These are phyloP conservation scores for Trichoderma oligosporum DNA, from an alignment of 2,329 filamentous ascomycete species.

Conservation along the genomic window DNA sequence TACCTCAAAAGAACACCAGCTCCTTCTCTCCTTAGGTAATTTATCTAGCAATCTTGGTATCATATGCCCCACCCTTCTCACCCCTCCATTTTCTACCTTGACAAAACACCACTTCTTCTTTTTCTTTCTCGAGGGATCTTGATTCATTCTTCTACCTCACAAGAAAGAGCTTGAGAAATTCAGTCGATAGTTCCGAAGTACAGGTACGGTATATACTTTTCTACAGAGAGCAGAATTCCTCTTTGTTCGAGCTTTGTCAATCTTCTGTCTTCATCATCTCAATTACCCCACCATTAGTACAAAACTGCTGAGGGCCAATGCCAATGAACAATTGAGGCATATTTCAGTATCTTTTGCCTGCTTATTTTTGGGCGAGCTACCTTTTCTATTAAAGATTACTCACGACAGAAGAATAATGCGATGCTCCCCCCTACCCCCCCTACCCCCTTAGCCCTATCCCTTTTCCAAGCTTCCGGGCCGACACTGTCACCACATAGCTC, in stretches of 20 bases:
- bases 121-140: conserved; percentile 1
- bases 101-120: conserved; percentile 16
- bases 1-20: conserved; percentile 15
- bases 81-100: conserved; percentile 17
- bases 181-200: conserved; percentile 13
- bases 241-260: neutral
- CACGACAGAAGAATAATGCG: neutral
- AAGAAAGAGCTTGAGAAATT: conserved; percentile 14
- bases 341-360: conserved; percentile 16
- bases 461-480: neutral
- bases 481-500: neutral
- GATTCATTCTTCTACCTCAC: conserved; percentile 1
- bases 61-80: conserved; percentile 15
- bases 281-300: conserved; percentile 21
- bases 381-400: neutral
- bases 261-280: conserved; percentile 20
- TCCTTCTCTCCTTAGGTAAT: conserved; percentile 8
- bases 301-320: conserved; percentile 6
- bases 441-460: neutral
- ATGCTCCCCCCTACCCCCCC: neutral
- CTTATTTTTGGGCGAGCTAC: neutral
- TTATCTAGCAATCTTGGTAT: neutral
- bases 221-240: neutral
- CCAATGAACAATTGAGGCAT: conserved; percentile 25
- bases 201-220: conserved; percentile 13